These are phyloP conservation scores for Eragrostis curvula DNA, from an alignment of 176 grass and related monocot species.

Conservation along the genomic window DNA sequence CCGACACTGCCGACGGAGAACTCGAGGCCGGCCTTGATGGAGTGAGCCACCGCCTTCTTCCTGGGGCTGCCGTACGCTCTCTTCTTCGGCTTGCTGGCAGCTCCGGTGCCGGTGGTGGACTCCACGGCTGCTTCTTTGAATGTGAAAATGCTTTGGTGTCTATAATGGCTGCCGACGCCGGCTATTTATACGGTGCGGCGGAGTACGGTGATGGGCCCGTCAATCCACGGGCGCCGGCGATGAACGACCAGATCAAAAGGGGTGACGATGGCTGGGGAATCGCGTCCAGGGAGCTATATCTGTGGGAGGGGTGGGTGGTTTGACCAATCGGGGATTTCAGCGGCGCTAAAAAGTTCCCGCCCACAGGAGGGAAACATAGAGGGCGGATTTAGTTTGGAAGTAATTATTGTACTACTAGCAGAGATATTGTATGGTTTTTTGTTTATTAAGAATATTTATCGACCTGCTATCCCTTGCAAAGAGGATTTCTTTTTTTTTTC, in stretches of 20 bases:
- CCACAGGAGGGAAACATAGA: not conserved
- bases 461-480: not conserved
- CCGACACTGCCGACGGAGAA: constrained; percentile 76
- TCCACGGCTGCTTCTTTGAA: constrained; percentile 10
- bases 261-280: not conserved
- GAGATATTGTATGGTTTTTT: not conserved
- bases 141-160: constrained; percentile 1
- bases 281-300: not conserved
- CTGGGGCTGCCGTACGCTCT: constrained; percentile 46
- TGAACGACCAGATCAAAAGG: constrained; percentile 1
- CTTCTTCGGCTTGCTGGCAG: constrained; percentile 56
- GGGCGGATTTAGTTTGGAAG: not conserved
- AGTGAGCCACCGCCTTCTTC: constrained; percentile 59
- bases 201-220: constrained; percentile 22
- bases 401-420: not conserved
- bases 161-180: rapidly evolving
- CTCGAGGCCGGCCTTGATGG: constrained; percentile 79
- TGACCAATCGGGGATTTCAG: constrained; percentile 43
- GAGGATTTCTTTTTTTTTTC: not conserved
- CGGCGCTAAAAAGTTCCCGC: not conserved
- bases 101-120: constrained; percentile 19
- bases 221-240: constrained; percentile 24
- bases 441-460: not conserved
- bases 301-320: constrained; percentile 5
- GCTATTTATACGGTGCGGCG: constrained; percentile 11